A percentile compares a stretch with the other conserved stretches of the same genome.
phyloP scores from a whole-genome alignment of 805 yeast species.

The Torulaspora delbrueckii region DNA sequence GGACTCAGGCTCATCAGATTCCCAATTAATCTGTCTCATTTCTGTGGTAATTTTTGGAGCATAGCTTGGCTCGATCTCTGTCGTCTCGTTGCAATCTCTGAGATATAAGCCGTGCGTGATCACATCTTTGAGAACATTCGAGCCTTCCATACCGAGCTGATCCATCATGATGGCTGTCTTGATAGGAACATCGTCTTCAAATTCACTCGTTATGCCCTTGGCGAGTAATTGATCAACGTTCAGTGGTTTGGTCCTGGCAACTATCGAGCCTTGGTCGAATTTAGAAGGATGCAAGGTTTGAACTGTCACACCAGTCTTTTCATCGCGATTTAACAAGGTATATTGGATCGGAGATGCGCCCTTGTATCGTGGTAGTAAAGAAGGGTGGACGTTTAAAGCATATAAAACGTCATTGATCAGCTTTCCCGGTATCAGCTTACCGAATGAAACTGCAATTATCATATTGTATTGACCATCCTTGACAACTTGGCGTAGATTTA shows the following conservation, averaged over 20 bases:
- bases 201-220: conserved; percentile 36
- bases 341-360: conserved; percentile 91
- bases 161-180: conserved; percentile 37
- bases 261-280: conserved; percentile 74
- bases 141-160: conserved; percentile 58
- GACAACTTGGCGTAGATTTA: conserved; percentile 14
- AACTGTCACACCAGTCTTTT: conserved; percentile 72
- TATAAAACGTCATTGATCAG: conserved; percentile 46
- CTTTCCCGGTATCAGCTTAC: conserved; percentile 64
- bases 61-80: conserved; percentile 33
- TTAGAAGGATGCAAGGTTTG: conserved; percentile 85
- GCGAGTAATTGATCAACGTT: conserved; percentile 12
- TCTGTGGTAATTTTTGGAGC: conserved; percentile 52
- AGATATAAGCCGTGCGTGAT: conserved; percentile 35
- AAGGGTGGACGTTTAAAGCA: conserved; percentile 91
- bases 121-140: conserved; percentile 47
- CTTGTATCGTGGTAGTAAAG: conserved; percentile 70
- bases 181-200: conserved; percentile 41
- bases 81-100: conserved; percentile 12
- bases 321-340: conserved; percentile 61
- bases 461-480: conserved; percentile 43
- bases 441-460: conserved; percentile 90
- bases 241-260: conserved; percentile 48
- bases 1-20: conserved; percentile 31
- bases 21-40: conserved; percentile 49